phyloP scores from a whole-genome alignment of 164 flowering plant genomes.

The Chimonanthus praecox region DNA sequence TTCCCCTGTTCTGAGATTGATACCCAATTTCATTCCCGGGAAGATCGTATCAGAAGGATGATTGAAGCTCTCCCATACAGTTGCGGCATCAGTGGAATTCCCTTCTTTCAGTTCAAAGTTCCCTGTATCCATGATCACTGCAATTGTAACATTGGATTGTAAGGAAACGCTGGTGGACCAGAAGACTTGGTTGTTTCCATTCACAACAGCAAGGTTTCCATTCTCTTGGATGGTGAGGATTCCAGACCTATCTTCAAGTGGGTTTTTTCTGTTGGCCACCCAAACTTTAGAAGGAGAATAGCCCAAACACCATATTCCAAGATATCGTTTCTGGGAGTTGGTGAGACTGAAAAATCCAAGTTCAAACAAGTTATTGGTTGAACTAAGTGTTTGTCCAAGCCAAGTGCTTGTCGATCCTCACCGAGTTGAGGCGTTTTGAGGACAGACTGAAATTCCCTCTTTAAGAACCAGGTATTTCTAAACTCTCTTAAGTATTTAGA shows the following conservation, averaged over 20 bases:
- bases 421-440: too few relatives aligned
- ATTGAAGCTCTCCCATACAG: conserved; percentile 34
- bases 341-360: background rate
- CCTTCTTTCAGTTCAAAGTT: background rate
- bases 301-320: background rate
- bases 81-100: background rate
- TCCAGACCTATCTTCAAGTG: background rate
- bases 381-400: too few relatives aligned
- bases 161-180: background rate
- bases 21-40: conserved; percentile 32
- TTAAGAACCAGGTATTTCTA: too few relatives aligned
- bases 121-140: background rate
- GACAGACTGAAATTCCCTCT: too few relatives aligned
- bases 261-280: conserved; percentile 1
- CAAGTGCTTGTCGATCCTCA: too few relatives aligned
- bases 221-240: background rate
- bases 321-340: background rate
- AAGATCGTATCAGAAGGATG: conserved; percentile 31
- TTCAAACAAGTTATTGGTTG: background rate
- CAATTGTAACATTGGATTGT: background rate
- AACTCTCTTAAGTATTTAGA: too few relatives aligned
- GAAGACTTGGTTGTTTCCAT: background rate
- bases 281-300: background rate
- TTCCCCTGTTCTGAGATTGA: conserved; percentile 14
- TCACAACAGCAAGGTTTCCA: background rate